A percentile compares a stretch with the other conserved stretches of the same genome.
Conservation (phyloP, 345 rosid species). For the Moricandia arvensis region DNA sequence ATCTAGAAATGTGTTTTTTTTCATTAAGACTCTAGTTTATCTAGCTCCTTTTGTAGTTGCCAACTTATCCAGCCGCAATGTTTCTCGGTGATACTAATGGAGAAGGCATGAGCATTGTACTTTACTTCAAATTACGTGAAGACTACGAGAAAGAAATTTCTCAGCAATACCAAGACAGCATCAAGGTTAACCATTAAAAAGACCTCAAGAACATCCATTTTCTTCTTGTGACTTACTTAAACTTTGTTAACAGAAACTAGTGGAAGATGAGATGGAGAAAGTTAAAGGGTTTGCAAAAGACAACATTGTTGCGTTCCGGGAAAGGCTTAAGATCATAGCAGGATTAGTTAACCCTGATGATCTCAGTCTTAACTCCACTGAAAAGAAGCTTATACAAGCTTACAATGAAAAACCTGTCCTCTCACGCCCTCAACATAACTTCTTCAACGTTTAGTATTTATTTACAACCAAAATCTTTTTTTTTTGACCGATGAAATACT, state of each 20-base stretch:
- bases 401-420: conserved; percentile 89
- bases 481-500: background rate
- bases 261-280: conserved; percentile 85
- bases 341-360: conserved; percentile 82
- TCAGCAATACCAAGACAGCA: conserved; percentile 60
- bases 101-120: conserved; percentile 92
- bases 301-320: conserved; percentile 65
- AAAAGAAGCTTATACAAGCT: conserved; percentile 68
- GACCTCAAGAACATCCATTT: background rate
- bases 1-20: background rate
- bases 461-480: background rate
- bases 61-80: conserved; percentile 89
- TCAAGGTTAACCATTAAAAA: conserved; percentile 50
- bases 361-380: conserved; percentile 74
- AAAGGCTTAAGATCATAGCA: conserved; percentile 82
- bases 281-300: conserved; percentile 85
- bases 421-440: conserved; percentile 84
- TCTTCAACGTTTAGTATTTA: conserved; percentile 46
- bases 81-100: conserved; percentile 84
- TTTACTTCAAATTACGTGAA: conserved; percentile 73
- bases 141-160: conserved; percentile 61
- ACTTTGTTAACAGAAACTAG: conserved; percentile 50
- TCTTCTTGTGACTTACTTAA: background rate
- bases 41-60: conserved; percentile 70
- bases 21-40: background rate